Percentiles rank a stretch among this genome's conserved stretches.
Evolutionary conservation across 208 protist genomes (phyloP).

Genomic region (Tritrichomonas musculus): DNA sequence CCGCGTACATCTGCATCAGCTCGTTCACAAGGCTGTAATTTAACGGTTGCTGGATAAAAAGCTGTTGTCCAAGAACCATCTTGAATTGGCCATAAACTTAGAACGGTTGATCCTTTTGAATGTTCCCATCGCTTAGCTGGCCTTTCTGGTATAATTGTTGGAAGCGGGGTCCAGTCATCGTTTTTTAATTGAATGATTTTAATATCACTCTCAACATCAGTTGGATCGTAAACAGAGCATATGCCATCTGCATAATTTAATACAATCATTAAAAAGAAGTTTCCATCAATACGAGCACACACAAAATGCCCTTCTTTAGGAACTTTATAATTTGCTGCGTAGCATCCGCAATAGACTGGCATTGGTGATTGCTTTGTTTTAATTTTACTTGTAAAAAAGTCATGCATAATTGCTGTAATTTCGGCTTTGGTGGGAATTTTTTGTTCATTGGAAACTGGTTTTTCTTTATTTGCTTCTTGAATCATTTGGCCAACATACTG

Average conservation of each 20-base stretch:
- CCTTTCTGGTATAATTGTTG: background rate
- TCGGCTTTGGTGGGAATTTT: background rate
- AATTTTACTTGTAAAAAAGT: slow-evolving; percentile 10
- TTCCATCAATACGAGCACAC: background rate
- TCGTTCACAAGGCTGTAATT: background rate
- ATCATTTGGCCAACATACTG: too few relatives aligned
- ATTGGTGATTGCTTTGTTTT: background rate
- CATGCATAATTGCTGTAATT: background rate
- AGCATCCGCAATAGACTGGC: background rate
- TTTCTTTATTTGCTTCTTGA: background rate
- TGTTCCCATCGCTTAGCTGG: background rate
- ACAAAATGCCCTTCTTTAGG: background rate
- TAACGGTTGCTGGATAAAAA: background rate
- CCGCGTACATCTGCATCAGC: background rate
- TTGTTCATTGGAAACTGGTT: background rate
- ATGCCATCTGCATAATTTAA: too few relatives aligned
- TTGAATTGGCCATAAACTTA: background rate
- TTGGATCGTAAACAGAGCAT: background rate
- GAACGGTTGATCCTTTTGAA: background rate
- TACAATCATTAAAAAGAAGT: background rate
- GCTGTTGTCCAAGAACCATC: background rate
- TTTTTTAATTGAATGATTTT: background rate
- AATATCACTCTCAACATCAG: background rate
- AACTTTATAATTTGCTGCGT: background rate
- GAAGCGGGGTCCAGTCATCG: background rate